Evolutionary conservation across 2,329 filamentous ascomycete species (phyloP).

Genomic region (Colletotrichum destructivum): DNA sequence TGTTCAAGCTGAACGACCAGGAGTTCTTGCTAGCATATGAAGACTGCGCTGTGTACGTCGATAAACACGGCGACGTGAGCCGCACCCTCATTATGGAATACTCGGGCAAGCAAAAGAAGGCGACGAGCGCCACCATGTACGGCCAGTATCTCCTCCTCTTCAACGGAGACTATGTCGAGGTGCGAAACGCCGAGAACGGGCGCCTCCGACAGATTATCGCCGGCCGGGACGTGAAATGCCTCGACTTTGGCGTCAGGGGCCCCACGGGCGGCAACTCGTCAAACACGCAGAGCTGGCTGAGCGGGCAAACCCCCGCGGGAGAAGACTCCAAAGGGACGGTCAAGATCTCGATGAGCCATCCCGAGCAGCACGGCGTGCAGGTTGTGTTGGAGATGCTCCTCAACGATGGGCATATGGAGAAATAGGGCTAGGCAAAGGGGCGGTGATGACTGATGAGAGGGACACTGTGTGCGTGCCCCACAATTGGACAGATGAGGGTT

Average conservation of each 20-base stretch:
- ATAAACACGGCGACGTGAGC: constrained; percentile 97
- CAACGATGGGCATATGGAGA: constrained; percentile 84
- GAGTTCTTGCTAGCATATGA: constrained; percentile 96
- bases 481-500: constrained; percentile 14
- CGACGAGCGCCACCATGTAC: constrained; percentile 88
- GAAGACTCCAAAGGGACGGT: constrained; percentile 79
- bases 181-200: constrained; percentile 96
- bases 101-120: constrained; percentile 86
- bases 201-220: constrained; percentile 94
- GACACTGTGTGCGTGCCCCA: constrained; percentile 9
- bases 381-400: constrained; percentile 93
- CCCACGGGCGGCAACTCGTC: constrained; percentile 66
- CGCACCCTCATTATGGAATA: constrained; percentile 98
- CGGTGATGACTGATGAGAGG: constrained; percentile 26
- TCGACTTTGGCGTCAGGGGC: constrained; percentile 86
- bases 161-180: constrained; percentile 96
- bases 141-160: constrained; percentile 94
- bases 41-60: constrained; percentile 97
- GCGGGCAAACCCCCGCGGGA: constrained; percentile 52
- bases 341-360: constrained; percentile 96
- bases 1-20: constrained; percentile 94
- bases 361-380: constrained; percentile 86
- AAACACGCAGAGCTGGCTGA: constrained; percentile 48
- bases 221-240: constrained; percentile 88
- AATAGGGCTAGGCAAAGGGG: constrained; percentile 45